Evolutionary conservation across 2,329 filamentous ascomycete genomes (phyloP).

Genomic region (Daldinia sp.): DNA sequence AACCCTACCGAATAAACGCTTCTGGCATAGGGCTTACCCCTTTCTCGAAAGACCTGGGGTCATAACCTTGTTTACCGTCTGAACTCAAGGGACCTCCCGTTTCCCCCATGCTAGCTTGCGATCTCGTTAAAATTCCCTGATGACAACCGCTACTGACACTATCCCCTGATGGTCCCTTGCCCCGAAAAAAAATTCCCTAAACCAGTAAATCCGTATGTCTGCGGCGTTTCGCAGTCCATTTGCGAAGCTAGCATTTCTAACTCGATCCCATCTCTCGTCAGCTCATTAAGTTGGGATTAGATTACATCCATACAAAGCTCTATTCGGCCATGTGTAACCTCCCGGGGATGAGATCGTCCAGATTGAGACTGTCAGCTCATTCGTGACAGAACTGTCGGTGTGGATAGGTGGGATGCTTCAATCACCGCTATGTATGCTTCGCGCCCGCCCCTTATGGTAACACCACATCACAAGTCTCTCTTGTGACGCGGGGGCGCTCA

Average conservation of each 20-base stretch:
- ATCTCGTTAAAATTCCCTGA: constrained; percentile 4
- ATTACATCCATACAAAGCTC: constrained; percentile 5
- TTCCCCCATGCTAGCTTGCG: constrained; percentile 24
- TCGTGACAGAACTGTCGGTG: constrained; percentile 30
- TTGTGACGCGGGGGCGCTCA: neutral
- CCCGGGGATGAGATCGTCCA: constrained; percentile 29
- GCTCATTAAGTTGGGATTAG: constrained; percentile 23
- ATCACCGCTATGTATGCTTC: constrained; percentile 6
- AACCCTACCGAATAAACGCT: constrained; percentile 18
- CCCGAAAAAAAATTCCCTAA: constrained; percentile 1
- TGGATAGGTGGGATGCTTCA: constrained; percentile 27
- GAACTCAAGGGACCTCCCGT: constrained; percentile 27
- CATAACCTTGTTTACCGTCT: constrained; percentile 32
- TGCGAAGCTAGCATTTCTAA: constrained; percentile 9
- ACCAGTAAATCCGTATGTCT: neutral
- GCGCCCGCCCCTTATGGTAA: neutral
- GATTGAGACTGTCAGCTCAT: constrained; percentile 18
- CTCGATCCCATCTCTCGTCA: constrained; percentile 4
- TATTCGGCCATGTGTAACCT: constrained; percentile 10
- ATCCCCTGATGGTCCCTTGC: constrained; percentile 9
- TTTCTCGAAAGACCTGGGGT: constrained; percentile 30
- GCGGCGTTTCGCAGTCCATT: constrained; percentile 2
- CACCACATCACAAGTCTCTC: constrained; percentile 9
- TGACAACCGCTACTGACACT: constrained; percentile 19
- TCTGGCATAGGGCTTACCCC: constrained; percentile 34